These are phyloP conservation scores for Caryocar brasiliense DNA, from an alignment of 441 rosid genomes.

Conservation along the genomic window DNA sequence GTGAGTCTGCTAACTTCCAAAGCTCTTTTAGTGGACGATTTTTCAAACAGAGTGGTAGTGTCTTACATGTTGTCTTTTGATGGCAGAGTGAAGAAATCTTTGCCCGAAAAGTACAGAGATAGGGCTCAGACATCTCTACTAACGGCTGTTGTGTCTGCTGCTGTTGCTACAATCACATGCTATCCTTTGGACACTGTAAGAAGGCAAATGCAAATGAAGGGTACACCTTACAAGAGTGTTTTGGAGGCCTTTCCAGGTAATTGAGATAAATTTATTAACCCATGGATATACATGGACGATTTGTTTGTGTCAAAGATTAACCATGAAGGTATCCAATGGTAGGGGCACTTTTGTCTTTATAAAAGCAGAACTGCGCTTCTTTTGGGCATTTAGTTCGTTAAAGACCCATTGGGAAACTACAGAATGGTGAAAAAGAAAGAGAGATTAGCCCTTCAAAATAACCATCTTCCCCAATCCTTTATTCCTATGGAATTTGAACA, in stretches of 20 bases:
- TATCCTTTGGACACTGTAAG: constrained; percentile 93
- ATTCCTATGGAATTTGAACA: too few species aligned
- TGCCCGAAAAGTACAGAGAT: constrained; percentile 73
- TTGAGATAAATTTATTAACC: too few species aligned
- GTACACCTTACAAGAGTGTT: constrained; percentile 74
- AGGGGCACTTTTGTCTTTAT: too few species aligned
- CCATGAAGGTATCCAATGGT: too few species aligned
- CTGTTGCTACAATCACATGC: constrained; percentile 80
- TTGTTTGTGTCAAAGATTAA: too few species aligned
- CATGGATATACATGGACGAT: too few species aligned
- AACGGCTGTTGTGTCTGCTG: constrained; percentile 82
- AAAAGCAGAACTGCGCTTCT: too few species aligned
- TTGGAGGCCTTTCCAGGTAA: constrained; percentile 80
- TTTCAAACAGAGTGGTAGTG: background rate
- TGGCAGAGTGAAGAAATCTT: constrained; percentile 76
- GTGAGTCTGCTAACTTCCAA: constrained; percentile 43
- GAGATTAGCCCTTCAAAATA: too few species aligned
- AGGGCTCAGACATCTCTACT: constrained; percentile 70
- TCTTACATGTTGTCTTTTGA: constrained; percentile 7
- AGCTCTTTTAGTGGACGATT: background rate
- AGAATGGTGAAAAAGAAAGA: too few species aligned
- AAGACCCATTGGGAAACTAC: too few species aligned
- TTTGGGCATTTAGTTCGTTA: too few species aligned
- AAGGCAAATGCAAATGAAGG: constrained; percentile 97
- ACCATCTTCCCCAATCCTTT: too few species aligned